Evolutionary conservation across 2,329 filamentous ascomycete genomes (phyloP).

Genomic region (Dissoconium aciculare): DNA sequence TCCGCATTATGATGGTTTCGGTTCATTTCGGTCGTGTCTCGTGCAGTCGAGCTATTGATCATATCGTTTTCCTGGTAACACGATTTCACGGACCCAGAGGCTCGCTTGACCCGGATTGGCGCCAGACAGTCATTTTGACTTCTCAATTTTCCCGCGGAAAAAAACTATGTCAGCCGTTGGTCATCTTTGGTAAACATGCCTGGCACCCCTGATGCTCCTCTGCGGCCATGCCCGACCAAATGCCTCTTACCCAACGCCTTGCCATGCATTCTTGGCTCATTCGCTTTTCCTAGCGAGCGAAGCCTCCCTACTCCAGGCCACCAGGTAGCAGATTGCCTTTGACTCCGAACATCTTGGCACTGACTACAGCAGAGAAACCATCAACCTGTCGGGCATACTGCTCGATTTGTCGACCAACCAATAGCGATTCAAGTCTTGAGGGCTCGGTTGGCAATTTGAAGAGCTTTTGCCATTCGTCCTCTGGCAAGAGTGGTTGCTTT

Average conservation of each 20-base stretch:
- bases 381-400: slow-evolving; percentile 97
- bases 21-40: too few species aligned
- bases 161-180: too few species aligned
- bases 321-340: slow-evolving; percentile 52
- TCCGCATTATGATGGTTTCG: too few species aligned
- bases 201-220: too few species aligned
- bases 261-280: slow-evolving; percentile 8
- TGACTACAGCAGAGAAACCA: slow-evolving; percentile 82
- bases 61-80: too few species aligned
- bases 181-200: too few species aligned
- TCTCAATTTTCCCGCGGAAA: too few species aligned
- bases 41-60: too few species aligned
- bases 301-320: slow-evolving; percentile 25
- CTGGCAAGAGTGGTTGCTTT: slow-evolving; percentile 77
- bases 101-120: too few species aligned
- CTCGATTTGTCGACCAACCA: slow-evolving; percentile 91
- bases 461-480: slow-evolving; percentile 95
- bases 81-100: too few species aligned
- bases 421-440: slow-evolving; percentile 78
- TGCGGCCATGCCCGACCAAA: too few species aligned
- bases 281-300: slow-evolving; percentile 6
- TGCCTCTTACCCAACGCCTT: slow-evolving; percentile 6
- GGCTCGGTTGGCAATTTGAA: slow-evolving; percentile 97
- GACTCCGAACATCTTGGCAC: slow-evolving; percentile 95
- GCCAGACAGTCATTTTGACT: too few species aligned